Base-by-base conservation (phyloP, 2,329 filamentous ascomycete genomes). In the Daldinia eschscholtzii region DNA sequence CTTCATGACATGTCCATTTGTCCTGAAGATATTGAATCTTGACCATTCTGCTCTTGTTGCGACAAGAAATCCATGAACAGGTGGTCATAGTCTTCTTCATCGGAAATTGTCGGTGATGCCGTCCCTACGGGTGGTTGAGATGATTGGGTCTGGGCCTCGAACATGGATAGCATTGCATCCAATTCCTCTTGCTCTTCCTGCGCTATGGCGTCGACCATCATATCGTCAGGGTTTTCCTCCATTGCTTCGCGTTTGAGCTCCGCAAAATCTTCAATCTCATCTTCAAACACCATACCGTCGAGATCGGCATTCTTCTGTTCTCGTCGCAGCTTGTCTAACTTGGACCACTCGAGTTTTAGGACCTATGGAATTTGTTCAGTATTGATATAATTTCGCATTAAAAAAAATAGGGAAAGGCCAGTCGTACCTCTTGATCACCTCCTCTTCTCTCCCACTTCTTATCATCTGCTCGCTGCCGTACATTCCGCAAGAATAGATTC, bases 401-500 rank as follows among this genome's bases (percentile, higher is more conserved):
- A n/a, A 48, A 48, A n/a, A 23, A 18, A 3, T 23, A 18, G 6
- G 35, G 3, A 9, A 48, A 28, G 20, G 15, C n/a, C 2, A 18
- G 13, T 64, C 78, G 26, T 74, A 86, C 83, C 78, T 88, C 86
- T 73, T 90, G 88, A 73, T 91, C 89, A 2, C 89, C 88, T 28
- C 89, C 88, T 71, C 89, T 82, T 58, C 85, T 82, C 73, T 87
- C 83, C 85, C 89, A 91, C 23, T 82, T 81, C 73, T 82, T 85
- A 30, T 92, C 87, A 46, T 91, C 88, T 2, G 84, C 81, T 44
- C 87, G 85, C 73, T 88, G 85, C 65, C 88, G 83, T 18, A 92
- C 89, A 58, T 85, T 91, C 76, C 89, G 88, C 66, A 95, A 81
- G 74, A 95, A 95, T 63, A 91, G 82, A 35, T 87, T 86, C 53